phyloP scores from a whole-genome alignment of 345 rosid species.

The Physaria fendleri region DNA sequence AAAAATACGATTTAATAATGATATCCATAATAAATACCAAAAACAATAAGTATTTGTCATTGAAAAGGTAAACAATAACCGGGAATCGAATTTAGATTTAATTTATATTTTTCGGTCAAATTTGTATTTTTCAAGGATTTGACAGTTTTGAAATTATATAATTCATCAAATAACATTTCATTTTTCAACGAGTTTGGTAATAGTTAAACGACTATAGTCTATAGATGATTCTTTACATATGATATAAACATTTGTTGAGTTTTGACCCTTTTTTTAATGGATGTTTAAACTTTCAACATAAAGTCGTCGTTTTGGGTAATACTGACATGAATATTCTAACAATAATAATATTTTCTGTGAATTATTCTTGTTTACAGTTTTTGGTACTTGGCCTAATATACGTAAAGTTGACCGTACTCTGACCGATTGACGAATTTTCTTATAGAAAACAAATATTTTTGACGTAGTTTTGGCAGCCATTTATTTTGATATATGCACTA shows the following conservation, averaged over 20 bases:
- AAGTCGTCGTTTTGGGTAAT: constrained; percentile 5
- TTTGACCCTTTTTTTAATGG: neutral
- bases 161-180: neutral
- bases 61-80: neutral
- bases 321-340: constrained; percentile 3
- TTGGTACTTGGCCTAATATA: neutral
- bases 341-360: neutral
- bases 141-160: neutral
- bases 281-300: neutral
- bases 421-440: constrained; percentile 7
- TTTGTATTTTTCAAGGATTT: neutral
- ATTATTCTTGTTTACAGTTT: neutral
- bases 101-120: no score
- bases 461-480: neutral
- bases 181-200: constrained; percentile 12
- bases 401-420: constrained; percentile 13
- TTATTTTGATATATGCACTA: neutral
- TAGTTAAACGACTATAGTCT: constrained; percentile 11
- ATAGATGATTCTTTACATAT: neutral
- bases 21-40: neutral
- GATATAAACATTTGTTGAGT: neutral
- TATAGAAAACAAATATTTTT: neutral
- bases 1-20: neutral
- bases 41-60: neutral
- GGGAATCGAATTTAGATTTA: no score